Percentiles rank a stretch among this genome's conserved stretches.
Evolutionary conservation across 805 yeast species (phyloP).

Genomic region (Candida tallmaniae): DNA sequence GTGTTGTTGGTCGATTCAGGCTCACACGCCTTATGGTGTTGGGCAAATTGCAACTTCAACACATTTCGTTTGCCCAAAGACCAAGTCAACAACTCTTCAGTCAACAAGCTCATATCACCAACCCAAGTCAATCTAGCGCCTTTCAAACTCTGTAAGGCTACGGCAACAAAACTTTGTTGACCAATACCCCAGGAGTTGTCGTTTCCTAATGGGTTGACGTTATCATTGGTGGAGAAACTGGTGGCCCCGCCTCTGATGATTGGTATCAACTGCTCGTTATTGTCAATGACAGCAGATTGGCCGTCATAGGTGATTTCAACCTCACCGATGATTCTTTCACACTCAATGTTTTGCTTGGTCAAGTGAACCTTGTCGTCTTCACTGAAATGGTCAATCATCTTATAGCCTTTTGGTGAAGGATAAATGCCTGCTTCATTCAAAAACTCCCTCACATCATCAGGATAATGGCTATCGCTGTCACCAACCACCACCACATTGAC

Average conservation of each 20-base stretch:
- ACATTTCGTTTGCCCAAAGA: conserved; percentile 65
- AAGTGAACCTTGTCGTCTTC: conserved; percentile 25
- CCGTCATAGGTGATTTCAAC: conserved; percentile 36
- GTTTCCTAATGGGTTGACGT: conserved; percentile 32
- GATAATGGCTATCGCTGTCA: conserved; percentile 29
- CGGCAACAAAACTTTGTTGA: conserved; percentile 69
- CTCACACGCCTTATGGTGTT: conserved; percentile 49
- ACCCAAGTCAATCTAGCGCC: conserved; percentile 80
- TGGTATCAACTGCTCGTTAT: conserved; percentile 68
- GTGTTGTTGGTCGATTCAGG: conserved; percentile 37
- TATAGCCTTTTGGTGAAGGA: conserved; percentile 73
- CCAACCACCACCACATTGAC: conserved; percentile 63
- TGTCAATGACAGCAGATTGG: conserved; percentile 64
- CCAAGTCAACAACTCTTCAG: conserved; percentile 49
- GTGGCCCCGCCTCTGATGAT: conserved; percentile 62
- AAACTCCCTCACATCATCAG: conserved; percentile 51
- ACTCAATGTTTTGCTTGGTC: conserved; percentile 23
- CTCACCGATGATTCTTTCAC: conserved; percentile 14
- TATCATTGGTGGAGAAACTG: conserved; percentile 51
- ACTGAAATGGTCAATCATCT: conserved; percentile 62
- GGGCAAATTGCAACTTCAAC: conserved; percentile 49
- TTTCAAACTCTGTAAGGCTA: conserved; percentile 72
- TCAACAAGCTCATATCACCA: conserved; percentile 61
- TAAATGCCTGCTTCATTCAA: conserved; percentile 77
- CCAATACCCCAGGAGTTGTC: conserved; percentile 74